phyloP scores from a whole-genome alignment of 441 rosid genomes.

The Adansonia gregorii region DNA sequence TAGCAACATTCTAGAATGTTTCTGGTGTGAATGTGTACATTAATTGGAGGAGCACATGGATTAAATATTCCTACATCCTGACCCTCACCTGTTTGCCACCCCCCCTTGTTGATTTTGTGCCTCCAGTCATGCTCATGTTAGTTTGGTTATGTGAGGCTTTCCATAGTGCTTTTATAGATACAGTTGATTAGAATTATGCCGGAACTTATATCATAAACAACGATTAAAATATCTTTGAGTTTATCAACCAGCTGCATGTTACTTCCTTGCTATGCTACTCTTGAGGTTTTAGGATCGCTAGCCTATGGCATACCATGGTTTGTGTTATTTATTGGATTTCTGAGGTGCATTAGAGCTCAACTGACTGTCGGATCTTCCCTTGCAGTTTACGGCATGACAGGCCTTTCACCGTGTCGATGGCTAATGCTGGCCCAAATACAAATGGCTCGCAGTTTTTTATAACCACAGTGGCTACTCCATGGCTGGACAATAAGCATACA shows the following conservation, averaged over 20 bases:
- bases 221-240: neutral
- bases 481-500: constrained; percentile 97
- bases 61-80: neutral
- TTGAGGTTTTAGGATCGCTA: neutral
- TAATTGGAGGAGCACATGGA: neutral
- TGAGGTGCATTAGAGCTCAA: neutral
- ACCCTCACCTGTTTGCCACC: neutral
- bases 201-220: neutral
- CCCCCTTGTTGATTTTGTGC: neutral
- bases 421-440: constrained; percentile 91
- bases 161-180: neutral
- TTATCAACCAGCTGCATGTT: neutral
- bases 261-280: neutral
- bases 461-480: constrained; percentile 95
- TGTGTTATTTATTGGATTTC: neutral
- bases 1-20: neutral
- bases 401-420: constrained; percentile 93
- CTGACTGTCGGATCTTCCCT: constrained; percentile 26
- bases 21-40: neutral
- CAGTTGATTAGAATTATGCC: neutral
- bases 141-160: neutral
- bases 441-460: constrained; percentile 95
- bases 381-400: constrained; percentile 91
- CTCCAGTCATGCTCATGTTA: neutral
- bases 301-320: neutral